Base-by-base conservation (phyloP, 1,284 basidiomycete species). In the Vanrija pseudolonga region DNA sequence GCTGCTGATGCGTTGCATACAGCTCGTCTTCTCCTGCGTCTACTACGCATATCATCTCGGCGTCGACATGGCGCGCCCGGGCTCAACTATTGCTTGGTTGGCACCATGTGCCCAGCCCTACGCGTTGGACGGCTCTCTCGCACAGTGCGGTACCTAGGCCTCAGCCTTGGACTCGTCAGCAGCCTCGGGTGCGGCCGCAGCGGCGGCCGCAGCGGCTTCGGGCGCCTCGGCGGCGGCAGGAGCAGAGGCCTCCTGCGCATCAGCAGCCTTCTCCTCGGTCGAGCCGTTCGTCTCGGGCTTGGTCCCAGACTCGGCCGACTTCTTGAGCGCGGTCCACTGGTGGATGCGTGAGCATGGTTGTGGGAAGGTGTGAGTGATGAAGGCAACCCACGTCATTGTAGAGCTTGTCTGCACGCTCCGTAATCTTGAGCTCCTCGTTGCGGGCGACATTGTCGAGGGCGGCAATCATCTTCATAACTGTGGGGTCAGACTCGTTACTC, bases 391-490 rank as follows among this genome's bases (percentile, higher is more conserved):
- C 72, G 60, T 76, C 77, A 53, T 71, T 64, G 67, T 79, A 78
- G 36, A 83, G 72, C 61, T 73, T 77, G 50, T 71, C 61, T 4
- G 80, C 77, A 32, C 94, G 86, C 23, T 86, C 82, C 51, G 85
- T 85, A 81, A 98, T 94, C 63, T 88, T 82, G 81, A 86, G 90
- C 71, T 95, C 86, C 37, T 84, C 85, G 68, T 97, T 88, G 53
- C 85, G 81, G 14, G 94, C 91, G 22, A 96, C 85, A 24, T 78
- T 78, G 18, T 78, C 60, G 19, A 94, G 80, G 26, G 85, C 81
- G 43, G 88, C 82, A 66, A 97, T 94, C 76, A 92, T 90, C 70
- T 92, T 89, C 89, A 97, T 94, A 49, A 98, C 94, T 76, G 54
- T 3, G 22, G 44, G 32, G 43, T 62, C 52, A 59, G 3, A 26